Base-by-base conservation (phyloP, 2,329 filamentous ascomycete genomes). In the Pyrenochaeta sp. region DNA sequence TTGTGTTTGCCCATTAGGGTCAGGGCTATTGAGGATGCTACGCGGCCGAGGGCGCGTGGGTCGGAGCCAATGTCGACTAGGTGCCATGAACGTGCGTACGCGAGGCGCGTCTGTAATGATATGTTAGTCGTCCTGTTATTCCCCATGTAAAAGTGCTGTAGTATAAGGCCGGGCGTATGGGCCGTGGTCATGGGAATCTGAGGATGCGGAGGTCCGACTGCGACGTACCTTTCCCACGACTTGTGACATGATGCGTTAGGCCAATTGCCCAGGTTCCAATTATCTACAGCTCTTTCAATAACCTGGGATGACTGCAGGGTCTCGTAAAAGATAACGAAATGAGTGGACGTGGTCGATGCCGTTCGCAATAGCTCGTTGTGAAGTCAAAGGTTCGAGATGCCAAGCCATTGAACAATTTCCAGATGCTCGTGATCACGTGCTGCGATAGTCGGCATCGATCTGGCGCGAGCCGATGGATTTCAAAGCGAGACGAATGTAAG, bases 1-100 rank as follows among this genome's bases (percentile, higher is more conserved):
- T 99, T 99, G 86, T 99, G 91, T 85, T 99, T 99, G 81, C 95
- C 95, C 93, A 98, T 97, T 51, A 97, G 88, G 59, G 92, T 84
- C 52, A 90, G 84, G 61, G 93, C 94, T 78, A 97, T 97, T 63
- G 90, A 88, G 52, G 90, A 92, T 61, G 94, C 94, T 50, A 97
- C 85, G 42, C 94, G 92, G 68, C 94, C 94, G 40, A 97, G 90
- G n/a, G 92, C 89, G 13, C 93, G 92, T 0, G 83, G 75, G 68
- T 85, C 78, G 80, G 89, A 67, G 83, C 84, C 73, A 81, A 91
- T 80, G 84, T 95, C 78, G 85, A 98, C 78, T 88, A 91, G 88
- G 81, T 99, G 95, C 95, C 96, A 99, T 82, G 90, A 88, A 72
- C 96, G 90, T 45, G 93, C 93, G 85, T 98, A 99, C 82, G 95